phyloP scores from a whole-genome alignment of 2,329 filamentous ascomycete genomes.

The Epichloe sibirici region DNA sequence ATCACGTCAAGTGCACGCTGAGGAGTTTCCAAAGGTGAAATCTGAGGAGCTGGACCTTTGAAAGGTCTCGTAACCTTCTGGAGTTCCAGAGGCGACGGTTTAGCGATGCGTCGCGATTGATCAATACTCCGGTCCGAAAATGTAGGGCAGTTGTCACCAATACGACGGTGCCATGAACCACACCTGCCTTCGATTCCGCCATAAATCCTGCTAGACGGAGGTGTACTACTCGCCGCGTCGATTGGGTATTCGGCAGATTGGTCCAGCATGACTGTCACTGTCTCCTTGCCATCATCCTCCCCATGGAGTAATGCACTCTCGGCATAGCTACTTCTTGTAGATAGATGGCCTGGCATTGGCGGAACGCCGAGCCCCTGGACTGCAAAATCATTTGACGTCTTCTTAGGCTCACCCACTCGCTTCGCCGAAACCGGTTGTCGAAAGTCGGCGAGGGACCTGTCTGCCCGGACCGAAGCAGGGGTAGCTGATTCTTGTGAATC shows the following conservation, averaged over 20 bases:
- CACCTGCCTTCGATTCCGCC: slow-evolving; percentile 8
- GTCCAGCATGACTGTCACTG: slow-evolving; percentile 35
- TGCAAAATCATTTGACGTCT: not conserved
- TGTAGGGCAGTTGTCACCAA: slow-evolving; percentile 45
- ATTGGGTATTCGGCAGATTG: slow-evolving; percentile 9
- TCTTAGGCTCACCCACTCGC: not conserved
- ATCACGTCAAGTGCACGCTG: slow-evolving; percentile 36
- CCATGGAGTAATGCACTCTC: slow-evolving; percentile 4
- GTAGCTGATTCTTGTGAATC: not conserved
- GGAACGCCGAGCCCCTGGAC: not conserved
- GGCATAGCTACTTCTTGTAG: not conserved
- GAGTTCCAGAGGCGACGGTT: slow-evolving; percentile 43
- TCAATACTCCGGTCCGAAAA: slow-evolving; percentile 41
- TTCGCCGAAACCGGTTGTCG: not conserved
- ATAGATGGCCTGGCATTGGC: not conserved
- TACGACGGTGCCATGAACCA: slow-evolving; percentile 38
- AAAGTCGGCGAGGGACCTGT: not conserved
- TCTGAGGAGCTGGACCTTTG: slow-evolving; percentile 34
- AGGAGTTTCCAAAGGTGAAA: slow-evolving; percentile 41
- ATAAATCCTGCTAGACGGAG: slow-evolving; percentile 5
- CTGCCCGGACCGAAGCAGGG: not conserved
- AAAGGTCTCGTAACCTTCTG: slow-evolving; percentile 28
- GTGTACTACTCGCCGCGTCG: slow-evolving; percentile 1
- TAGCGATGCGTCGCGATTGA: slow-evolving; percentile 39
- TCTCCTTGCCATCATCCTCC: slow-evolving; percentile 21